These are phyloP conservation scores for Quercus robur DNA, from an alignment of 306 rosid genomes.

Conservation along the genomic window DNA sequence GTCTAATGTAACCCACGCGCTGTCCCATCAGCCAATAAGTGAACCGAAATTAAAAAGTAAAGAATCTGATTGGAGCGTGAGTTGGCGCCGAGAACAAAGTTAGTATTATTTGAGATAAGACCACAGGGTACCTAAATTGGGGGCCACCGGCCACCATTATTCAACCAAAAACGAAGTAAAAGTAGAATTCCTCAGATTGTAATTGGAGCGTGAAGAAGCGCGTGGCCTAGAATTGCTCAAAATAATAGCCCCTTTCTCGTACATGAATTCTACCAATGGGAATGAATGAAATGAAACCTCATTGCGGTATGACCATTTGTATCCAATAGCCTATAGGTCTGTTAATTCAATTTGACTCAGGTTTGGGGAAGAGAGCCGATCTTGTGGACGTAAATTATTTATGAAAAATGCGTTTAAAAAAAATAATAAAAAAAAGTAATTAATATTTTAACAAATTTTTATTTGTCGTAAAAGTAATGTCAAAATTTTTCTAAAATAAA, in stretches of 20 bases:
- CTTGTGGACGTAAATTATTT: no score
- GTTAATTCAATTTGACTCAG: no score
- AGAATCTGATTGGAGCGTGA: not conserved
- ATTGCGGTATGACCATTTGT: no score
- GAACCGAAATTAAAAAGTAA: not conserved
- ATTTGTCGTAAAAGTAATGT: rapidly evolving
- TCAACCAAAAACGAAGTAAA: not conserved
- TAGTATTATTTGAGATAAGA: not conserved
- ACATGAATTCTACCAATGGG: not conserved
- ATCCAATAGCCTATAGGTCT: no score
- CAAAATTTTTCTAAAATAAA: no score
- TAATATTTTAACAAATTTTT: rapidly evolving
- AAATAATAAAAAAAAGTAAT: no score
- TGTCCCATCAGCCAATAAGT: not conserved
- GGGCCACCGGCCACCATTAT: not conserved
- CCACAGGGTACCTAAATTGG: not conserved
- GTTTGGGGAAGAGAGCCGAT: no score
- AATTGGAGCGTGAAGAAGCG: slow-evolving; percentile 7
- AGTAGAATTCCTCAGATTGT: not conserved
- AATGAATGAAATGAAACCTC: no score
- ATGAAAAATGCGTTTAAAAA: no score
- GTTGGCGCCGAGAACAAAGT: not conserved
- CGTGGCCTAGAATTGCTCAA: not conserved
- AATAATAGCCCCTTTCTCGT: no score
- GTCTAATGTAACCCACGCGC: not conserved